These are phyloP conservation scores for Boletellus deceptivus DNA, from an alignment of 1,284 basidiomycete genomes.

Conservation along the genomic window DNA sequence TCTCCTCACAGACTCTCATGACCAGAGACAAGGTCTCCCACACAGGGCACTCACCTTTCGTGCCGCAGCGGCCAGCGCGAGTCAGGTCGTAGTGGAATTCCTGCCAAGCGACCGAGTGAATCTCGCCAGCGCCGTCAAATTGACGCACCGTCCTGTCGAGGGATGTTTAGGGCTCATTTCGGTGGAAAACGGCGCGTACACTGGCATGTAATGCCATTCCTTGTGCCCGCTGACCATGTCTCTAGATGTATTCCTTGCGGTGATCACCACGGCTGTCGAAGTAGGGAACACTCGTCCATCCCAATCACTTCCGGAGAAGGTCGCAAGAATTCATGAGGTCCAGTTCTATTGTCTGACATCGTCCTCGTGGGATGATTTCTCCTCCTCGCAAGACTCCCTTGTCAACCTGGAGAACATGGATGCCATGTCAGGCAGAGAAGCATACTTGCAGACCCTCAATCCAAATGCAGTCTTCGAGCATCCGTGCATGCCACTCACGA, in stretches of 20 bases:
- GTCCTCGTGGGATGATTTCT: constrained; percentile 67
- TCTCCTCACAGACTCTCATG: constrained; percentile 67
- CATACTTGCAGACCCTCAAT: constrained; percentile 43
- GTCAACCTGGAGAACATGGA: constrained; percentile 54
- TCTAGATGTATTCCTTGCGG: constrained; percentile 76
- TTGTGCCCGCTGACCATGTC: constrained; percentile 5
- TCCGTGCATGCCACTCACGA: constrained; percentile 86
- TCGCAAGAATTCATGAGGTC: constrained; percentile 76
- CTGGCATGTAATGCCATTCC: neutral
- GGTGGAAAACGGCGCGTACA: constrained; percentile 58
- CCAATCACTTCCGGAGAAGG: constrained; percentile 53
- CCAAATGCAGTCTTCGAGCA: constrained; percentile 68
- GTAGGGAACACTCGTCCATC: constrained; percentile 76
- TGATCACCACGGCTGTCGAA: constrained; percentile 73
- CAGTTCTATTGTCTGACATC: constrained; percentile 73
- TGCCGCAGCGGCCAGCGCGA: constrained; percentile 51
- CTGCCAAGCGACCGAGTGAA: constrained; percentile 72
- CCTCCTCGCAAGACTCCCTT: constrained; percentile 45
- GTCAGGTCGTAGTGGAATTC: constrained; percentile 82
- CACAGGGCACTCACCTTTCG: constrained; percentile 68
- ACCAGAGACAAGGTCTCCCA: constrained; percentile 59
- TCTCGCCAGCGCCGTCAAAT: constrained; percentile 54
- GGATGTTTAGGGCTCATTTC: constrained; percentile 82
- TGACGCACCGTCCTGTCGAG: constrained; percentile 68
- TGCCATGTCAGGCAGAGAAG: constrained; percentile 45